Conservation (phyloP, 306 rosid species). For the Quercus cerris region DNA sequence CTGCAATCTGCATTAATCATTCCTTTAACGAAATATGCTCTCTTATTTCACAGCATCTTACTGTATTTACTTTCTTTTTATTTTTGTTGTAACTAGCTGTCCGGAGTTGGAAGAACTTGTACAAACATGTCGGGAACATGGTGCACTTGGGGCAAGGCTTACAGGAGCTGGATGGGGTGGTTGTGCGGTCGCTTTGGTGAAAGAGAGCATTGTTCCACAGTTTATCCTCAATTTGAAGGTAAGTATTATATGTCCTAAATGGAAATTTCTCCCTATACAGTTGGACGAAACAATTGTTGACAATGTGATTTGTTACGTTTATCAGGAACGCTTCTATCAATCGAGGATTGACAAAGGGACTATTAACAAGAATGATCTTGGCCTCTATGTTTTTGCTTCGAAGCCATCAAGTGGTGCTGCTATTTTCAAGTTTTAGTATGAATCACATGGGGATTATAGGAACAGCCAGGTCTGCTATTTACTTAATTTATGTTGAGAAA, state of each 20-base stretch:
- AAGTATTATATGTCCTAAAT: slow-evolving; percentile 2
- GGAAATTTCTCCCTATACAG: background rate
- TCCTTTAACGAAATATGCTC: background rate
- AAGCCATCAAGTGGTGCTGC: slow-evolving; percentile 99
- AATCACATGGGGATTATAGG: background rate
- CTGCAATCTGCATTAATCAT: background rate
- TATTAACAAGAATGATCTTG: slow-evolving; percentile 64
- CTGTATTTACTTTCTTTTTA: background rate
- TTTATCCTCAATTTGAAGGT: slow-evolving; percentile 90
- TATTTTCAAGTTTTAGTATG: slow-evolving; percentile 61
- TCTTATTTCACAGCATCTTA: background rate
- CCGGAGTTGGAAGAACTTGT: slow-evolving; percentile 97
- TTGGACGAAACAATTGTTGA: slow-evolving; percentile 3
- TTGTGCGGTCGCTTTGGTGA: slow-evolving; percentile 91
- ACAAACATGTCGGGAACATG: slow-evolving; percentile 46
- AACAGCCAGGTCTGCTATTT: background rate
- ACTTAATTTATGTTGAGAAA: background rate
- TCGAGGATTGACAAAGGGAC: slow-evolving; percentile 65
- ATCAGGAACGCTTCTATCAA: slow-evolving; percentile 72
- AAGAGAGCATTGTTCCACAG: slow-evolving; percentile 81
- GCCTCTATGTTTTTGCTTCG: slow-evolving; percentile 83
- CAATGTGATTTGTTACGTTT: slow-evolving; percentile 4
- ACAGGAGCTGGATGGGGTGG: slow-evolving; percentile 99
- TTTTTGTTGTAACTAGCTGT: slow-evolving; percentile 53
- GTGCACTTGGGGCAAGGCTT: slow-evolving; percentile 94